Base-by-base conservation (phyloP, 2,329 filamentous ascomycete species). In the Pyrenophora tritici-repentis region DNA sequence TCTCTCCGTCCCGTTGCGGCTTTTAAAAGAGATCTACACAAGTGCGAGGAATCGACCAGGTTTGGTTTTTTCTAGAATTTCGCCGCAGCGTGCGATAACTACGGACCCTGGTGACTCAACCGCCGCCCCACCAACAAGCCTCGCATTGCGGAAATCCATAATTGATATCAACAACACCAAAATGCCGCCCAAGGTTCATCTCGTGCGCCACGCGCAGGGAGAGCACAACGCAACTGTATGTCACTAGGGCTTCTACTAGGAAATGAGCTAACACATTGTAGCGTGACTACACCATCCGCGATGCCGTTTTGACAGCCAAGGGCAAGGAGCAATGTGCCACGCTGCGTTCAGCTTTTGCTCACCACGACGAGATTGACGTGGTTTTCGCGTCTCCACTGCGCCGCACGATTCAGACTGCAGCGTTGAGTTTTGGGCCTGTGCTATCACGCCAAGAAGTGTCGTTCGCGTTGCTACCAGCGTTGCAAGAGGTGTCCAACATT, bases 381-480 rank as follows among this genome's bases (percentile, higher is more conserved):
- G 81, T 96, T 10, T 81, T 91, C 17, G 86, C 90, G 33, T 94
- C 90, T 1, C 91, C 91, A 5, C 81, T 96, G 60, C 86, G 87
- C 42, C 85, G 91, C 55, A 95, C 91, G 2, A 79, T 96, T 38
- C 85, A 90, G 74, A 96, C 91, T 2, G 86, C 88, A 29, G 79
- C 91, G 24, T 76, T 85, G 46, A 82, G 84, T 38, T 95, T 96
- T 72, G 81, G 80, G 14, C 78, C 83, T 0, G 79, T 65, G 8
- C 55, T 74, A 6, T 54, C 60, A 0, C 59, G 67, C 3, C 39
- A 56, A 12, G 65, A 70, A 9, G 75, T 76, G 3, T 68, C 81
- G 47, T 81, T 76, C 36, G 70, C 95, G 43, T 74, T 88, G 20
- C 76, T 94, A 10, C 90, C 90, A 0, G 84, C 89, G 56, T 76